These are phyloP conservation scores for Sugiyamaella xylanicola DNA, from an alignment of 1,139 yeast genomes.

Conservation along the genomic window DNA sequence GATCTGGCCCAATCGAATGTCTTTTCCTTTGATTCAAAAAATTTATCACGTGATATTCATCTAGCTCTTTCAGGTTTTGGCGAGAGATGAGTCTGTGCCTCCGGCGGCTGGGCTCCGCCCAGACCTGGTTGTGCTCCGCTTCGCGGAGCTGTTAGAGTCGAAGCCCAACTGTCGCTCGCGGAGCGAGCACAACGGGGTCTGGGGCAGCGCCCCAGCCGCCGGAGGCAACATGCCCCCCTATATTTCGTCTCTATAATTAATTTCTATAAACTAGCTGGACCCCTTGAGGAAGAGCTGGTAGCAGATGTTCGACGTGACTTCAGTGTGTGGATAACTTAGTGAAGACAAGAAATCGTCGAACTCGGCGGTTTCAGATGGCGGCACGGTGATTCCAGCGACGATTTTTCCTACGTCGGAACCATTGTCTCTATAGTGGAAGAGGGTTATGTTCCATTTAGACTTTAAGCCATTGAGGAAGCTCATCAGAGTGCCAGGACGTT, in stretches of 20 bases:
- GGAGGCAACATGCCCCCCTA: too few relatives aligned
- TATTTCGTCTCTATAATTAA: too few relatives aligned
- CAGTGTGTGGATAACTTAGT: constrained; percentile 74
- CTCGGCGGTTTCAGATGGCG: constrained; percentile 63
- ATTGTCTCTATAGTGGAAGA: constrained; percentile 95
- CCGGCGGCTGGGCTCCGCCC: too few relatives aligned
- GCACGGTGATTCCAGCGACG: constrained; percentile 85
- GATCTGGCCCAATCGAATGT: not conserved
- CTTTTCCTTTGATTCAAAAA: not conserved
- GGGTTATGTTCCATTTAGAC: constrained; percentile 84
- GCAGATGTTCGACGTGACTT: constrained; percentile 83
- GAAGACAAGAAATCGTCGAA: constrained; percentile 69
- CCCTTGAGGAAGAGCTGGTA: constrained; percentile 66
- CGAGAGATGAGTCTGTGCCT: not conserved
- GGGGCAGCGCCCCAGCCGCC: not conserved
- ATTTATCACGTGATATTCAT: not conserved
- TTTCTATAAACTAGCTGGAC: constrained; percentile 6
- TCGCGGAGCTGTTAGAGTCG: too few relatives aligned
- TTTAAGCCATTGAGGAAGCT: constrained; percentile 73
- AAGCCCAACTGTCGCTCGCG: too few relatives aligned
- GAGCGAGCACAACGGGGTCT: too few relatives aligned
- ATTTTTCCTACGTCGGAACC: constrained; percentile 95
- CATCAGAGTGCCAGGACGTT: constrained; percentile 90
- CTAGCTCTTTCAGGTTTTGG: too few relatives aligned
- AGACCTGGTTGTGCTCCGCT: too few relatives aligned